These are phyloP conservation scores for Cetradonia linearis DNA, from an alignment of 495 filamentous ascomycete genomes.

Conservation along the genomic window DNA sequence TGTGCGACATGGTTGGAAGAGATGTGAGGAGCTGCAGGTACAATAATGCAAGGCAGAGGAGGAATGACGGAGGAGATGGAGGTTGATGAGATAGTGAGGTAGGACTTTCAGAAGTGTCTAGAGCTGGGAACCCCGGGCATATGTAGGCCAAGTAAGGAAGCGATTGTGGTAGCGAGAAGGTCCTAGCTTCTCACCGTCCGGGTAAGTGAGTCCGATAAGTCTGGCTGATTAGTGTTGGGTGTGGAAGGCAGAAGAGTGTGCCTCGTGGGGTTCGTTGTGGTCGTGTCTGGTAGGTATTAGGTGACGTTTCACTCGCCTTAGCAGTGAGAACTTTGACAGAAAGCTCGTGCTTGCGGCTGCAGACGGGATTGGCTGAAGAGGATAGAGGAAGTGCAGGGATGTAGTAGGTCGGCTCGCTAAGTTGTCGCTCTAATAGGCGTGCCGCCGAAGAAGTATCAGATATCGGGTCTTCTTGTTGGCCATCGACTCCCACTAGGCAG, in stretches of 20 bases:
- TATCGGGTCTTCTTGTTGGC: constrained; percentile 5
- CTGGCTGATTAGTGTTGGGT: neutral
- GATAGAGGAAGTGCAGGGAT: neutral
- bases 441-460: constrained; percentile 6
- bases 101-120: neutral
- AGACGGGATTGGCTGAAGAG: neutral
- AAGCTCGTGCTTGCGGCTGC: neutral
- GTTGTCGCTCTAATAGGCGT: neutral
- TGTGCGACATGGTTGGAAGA: constrained; percentile 10
- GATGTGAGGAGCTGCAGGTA: neutral
- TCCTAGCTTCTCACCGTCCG: neutral
- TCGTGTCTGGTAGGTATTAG: neutral
- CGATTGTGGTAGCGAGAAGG: neutral
- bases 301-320: neutral
- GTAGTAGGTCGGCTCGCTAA: too few relatives aligned
- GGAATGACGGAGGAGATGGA: neutral
- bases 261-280: neutral
- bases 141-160: constrained; percentile 6
- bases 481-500: neutral
- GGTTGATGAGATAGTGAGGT: neutral
- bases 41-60: neutral
- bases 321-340: neutral
- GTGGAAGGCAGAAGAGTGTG: constrained; percentile 6
- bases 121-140: constrained; percentile 1
- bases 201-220: constrained; percentile 1